phyloP scores from a whole-genome alignment of 495 filamentous ascomycete species.

The Hyaloscypha bicolor region DNA sequence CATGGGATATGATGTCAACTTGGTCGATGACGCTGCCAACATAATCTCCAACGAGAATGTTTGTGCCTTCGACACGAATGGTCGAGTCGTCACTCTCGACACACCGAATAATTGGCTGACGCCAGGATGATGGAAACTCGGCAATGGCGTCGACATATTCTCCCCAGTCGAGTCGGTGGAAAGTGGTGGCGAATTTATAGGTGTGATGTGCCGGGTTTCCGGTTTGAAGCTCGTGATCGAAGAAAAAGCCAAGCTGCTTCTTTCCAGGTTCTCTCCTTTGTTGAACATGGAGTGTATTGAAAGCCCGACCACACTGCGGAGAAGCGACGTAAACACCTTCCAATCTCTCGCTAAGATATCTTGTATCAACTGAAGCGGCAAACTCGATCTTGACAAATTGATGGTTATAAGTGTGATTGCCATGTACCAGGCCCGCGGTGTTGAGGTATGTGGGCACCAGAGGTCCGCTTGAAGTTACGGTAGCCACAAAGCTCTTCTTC shows the following conservation, averaged over 20 bases:
- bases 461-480: slow-evolving; percentile 35
- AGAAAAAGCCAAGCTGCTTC: slow-evolving; percentile 60
- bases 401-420: neutral
- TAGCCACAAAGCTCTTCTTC: slow-evolving; percentile 28
- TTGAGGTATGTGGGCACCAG: slow-evolving; percentile 36
- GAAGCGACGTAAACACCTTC: slow-evolving; percentile 57
- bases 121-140: slow-evolving; percentile 33
- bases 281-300: slow-evolving; percentile 56
- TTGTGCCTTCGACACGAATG: neutral
- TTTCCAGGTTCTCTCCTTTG: slow-evolving; percentile 20
- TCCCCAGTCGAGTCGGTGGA: slow-evolving; percentile 51
- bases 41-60: neutral
- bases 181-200: slow-evolving; percentile 66
- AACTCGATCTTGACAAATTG: slow-evolving; percentile 5
- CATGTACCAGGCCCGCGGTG: slow-evolving; percentile 39
- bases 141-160: slow-evolving; percentile 51
- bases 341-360: slow-evolving; percentile 46
- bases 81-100: neutral
- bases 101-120: neutral
- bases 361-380: slow-evolving; percentile 15
- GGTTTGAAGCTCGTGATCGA: slow-evolving; percentile 55
- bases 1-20: slow-evolving; percentile 1
- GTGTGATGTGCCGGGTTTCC: slow-evolving; percentile 51
- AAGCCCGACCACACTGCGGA: slow-evolving; percentile 69
- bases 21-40: neutral